These are phyloP conservation scores for Salix suchowensis DNA, from an alignment of 345 rosid genomes.

Conservation along the genomic window DNA sequence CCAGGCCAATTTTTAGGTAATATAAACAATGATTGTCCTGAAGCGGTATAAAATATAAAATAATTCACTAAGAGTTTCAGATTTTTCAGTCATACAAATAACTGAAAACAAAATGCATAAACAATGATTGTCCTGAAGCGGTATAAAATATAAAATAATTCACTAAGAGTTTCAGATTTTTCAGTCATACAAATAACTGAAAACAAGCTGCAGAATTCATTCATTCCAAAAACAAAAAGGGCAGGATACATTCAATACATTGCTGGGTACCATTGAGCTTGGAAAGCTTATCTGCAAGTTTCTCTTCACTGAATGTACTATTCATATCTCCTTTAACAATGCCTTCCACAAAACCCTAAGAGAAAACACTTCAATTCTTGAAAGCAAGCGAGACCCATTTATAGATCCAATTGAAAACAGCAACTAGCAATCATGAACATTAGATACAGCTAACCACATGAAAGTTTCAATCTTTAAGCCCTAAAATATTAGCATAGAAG, in stretches of 20 bases:
- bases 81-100: not conserved
- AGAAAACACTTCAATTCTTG: not conserved
- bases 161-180: not conserved
- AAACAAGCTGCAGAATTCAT: not conserved
- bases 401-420: not conserved
- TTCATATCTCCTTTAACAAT: constrained; percentile 57
- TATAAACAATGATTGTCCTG: not conserved
- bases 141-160: not conserved
- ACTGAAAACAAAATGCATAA: not conserved
- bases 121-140: not conserved
- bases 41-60: not conserved
- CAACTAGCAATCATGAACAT: not conserved
- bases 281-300: constrained; percentile 90
- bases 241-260: constrained; percentile 91
- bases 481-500: not conserved
- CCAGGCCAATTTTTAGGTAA: not conserved
- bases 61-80: not conserved
- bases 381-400: not conserved
- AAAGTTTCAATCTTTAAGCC: constrained; percentile 12
- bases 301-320: constrained; percentile 86
- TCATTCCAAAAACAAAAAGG: not conserved
- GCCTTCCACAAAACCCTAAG: constrained; percentile 1
- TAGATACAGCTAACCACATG: not conserved
- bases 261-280: constrained; percentile 97
- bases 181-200: not conserved